These are phyloP conservation scores for Ceratocystis diversiconidia DNA, from an alignment of 2,329 filamentous ascomycete species.

Conservation along the genomic window DNA sequence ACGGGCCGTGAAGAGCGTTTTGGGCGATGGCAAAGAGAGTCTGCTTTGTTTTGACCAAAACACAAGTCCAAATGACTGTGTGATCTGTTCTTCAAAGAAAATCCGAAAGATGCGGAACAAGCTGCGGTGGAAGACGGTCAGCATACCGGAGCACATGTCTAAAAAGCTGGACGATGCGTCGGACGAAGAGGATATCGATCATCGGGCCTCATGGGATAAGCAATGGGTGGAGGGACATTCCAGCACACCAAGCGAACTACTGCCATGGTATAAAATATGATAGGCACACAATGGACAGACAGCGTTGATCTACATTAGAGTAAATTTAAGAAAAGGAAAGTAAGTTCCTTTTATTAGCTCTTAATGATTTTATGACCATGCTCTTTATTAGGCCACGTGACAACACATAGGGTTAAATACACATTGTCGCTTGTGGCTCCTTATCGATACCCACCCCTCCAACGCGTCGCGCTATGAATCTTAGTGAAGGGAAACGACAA, in stretches of 20 bases:
- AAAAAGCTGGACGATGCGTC: constrained; percentile 2
- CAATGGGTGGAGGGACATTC: background rate
- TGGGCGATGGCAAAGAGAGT: constrained; percentile 7
- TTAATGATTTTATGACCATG: too few species aligned
- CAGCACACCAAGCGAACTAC: background rate
- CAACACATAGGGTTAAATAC: too few species aligned
- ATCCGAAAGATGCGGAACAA: constrained; percentile 10
- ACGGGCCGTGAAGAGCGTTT: background rate
- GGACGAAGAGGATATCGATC: background rate
- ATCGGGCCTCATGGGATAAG: background rate
- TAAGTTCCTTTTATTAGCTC: too few species aligned
- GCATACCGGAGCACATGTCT: constrained; percentile 9
- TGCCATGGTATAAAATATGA: constrained; percentile 3
- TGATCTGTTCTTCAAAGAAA: constrained; percentile 12
- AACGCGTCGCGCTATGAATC: too few species aligned
- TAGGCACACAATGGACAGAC: background rate
- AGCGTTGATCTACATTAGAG: too few species aligned
- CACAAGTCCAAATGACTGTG: constrained; percentile 1
- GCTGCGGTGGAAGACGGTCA: constrained; percentile 12
- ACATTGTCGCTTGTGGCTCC: too few species aligned
- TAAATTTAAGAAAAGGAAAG: too few species aligned
- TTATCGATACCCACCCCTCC: too few species aligned
- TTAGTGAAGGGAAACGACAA: too few species aligned
- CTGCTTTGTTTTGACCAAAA: constrained; percentile 6
- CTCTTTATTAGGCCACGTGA: too few species aligned